These are phyloP conservation scores for Discostella stelligeroides DNA, from an alignment of 108 stramenopile genomes.

Conservation along the genomic window DNA sequence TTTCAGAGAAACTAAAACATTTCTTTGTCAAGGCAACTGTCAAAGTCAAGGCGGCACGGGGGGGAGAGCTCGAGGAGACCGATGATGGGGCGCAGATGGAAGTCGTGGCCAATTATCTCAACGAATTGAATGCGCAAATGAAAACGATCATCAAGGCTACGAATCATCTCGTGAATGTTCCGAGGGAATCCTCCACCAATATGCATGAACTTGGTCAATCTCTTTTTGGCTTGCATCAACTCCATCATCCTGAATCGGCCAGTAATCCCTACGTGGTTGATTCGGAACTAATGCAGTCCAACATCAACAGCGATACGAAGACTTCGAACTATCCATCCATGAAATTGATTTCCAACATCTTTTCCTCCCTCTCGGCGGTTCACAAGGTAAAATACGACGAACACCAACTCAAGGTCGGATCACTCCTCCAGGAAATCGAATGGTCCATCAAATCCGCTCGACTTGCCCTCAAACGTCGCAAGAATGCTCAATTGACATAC, in stretches of 20 bases:
- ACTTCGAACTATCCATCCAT: constrained; percentile 42
- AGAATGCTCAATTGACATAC: constrained; percentile 70
- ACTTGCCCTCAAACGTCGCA: constrained; percentile 75
- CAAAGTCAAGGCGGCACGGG: constrained; percentile 49
- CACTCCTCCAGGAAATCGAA: constrained; percentile 73
- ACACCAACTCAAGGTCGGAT: constrained; percentile 73
- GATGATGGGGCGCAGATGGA: constrained; percentile 71
- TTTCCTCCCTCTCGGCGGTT: constrained; percentile 62
- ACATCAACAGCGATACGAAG: constrained; percentile 12
- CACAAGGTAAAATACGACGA: constrained; percentile 74
- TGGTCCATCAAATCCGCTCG: constrained; percentile 76
- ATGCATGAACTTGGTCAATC: constrained; percentile 85
- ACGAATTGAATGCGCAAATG: constrained; percentile 68
- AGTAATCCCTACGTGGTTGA: neutral
- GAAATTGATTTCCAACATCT: constrained; percentile 50
- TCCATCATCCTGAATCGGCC: constrained; percentile 36
- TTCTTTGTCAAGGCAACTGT: constrained; percentile 65
- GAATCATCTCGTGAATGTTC: constrained; percentile 65
- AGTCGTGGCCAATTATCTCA: constrained; percentile 67
- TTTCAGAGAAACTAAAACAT: constrained; percentile 52
- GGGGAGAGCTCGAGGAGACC: constrained; percentile 61
- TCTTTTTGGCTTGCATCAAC: constrained; percentile 75
- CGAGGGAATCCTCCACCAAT: constrained; percentile 59
- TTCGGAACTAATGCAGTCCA: constrained; percentile 3
- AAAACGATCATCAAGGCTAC: constrained; percentile 76